Percentiles rank a stretch among this genome's conserved stretches.
These are phyloP conservation scores for Venturia aucupariae DNA, from an alignment of 2,329 filamentous ascomycete genomes.

Conservation along the genomic window DNA sequence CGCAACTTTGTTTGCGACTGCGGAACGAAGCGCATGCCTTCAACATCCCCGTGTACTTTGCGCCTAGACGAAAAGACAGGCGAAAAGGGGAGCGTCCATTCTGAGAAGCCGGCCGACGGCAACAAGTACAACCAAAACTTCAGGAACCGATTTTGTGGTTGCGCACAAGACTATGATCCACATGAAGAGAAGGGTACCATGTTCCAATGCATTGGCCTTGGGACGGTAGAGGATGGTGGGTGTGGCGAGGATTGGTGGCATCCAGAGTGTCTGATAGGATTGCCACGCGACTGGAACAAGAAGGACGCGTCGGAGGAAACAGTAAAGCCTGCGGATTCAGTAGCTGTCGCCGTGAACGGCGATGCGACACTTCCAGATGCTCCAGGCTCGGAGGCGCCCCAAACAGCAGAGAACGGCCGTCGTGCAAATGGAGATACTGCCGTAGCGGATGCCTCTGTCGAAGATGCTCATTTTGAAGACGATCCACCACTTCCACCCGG, in stretches of 20 bases:
- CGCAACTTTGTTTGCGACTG: slow-evolving; percentile 95
- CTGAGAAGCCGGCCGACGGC: slow-evolving; percentile 58
- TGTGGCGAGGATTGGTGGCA: slow-evolving; percentile 99
- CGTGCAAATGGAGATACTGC: slow-evolving; percentile 17
- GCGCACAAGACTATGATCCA: slow-evolving; percentile 77
- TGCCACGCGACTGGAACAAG: slow-evolving; percentile 64
- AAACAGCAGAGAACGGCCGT: not conserved
- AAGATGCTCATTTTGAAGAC: slow-evolving; percentile 36
- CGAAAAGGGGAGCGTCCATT: slow-evolving; percentile 65
- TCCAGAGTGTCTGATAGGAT: slow-evolving; percentile 78
- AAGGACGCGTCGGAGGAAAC: slow-evolving; percentile 1
- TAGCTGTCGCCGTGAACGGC: not conserved
- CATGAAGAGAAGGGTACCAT: slow-evolving; percentile 90
- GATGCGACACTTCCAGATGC: not conserved
- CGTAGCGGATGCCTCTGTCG: slow-evolving; percentile 36
- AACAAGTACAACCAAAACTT: slow-evolving; percentile 98
- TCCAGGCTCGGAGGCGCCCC: not conserved
- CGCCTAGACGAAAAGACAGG: slow-evolving; percentile 65
- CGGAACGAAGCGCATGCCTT: slow-evolving; percentile 70
- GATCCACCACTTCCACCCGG: slow-evolving; percentile 66
- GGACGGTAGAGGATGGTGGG: slow-evolving; percentile 68
- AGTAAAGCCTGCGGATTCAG: not conserved
- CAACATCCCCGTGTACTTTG: slow-evolving; percentile 63
- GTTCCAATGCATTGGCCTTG: slow-evolving; percentile 91
- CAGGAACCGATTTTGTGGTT: slow-evolving; percentile 83